Evolutionary conservation across 257 asterid species (phyloP).

Genomic region (Jacaranda copaia): DNA sequence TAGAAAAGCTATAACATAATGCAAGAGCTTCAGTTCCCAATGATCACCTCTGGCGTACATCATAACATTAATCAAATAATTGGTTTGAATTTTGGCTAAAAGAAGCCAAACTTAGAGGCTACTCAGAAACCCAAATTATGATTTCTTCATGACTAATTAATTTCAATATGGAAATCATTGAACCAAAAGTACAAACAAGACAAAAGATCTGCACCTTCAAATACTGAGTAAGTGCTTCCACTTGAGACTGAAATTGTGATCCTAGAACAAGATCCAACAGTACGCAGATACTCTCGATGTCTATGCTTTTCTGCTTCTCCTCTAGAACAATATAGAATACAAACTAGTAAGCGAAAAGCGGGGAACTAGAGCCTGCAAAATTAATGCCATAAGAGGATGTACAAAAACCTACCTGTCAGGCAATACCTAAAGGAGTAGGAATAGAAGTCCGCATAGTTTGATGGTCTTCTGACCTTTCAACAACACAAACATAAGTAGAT

Average conservation of each 20-base stretch:
- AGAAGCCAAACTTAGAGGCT: too few species aligned
- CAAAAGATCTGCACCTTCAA: conserved; percentile 52
- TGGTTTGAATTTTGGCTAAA: too few species aligned
- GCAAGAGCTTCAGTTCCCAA: too few species aligned
- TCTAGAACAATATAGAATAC: conserved; percentile 49
- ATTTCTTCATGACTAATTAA: not conserved
- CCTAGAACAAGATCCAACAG: conserved; percentile 67
- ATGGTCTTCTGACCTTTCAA: conserved; percentile 58
- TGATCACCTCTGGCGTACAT: too few species aligned
- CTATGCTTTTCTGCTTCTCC: conserved; percentile 66
- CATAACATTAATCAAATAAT: too few species aligned
- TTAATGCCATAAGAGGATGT: not conserved
- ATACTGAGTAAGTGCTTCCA: conserved; percentile 54
- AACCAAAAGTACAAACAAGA: not conserved
- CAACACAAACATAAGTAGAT: conserved; percentile 18
- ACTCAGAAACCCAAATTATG: not conserved
- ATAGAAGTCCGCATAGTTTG: conserved; percentile 61
- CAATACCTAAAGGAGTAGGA: conserved; percentile 59
- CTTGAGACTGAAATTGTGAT: conserved; percentile 53
- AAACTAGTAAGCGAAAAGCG: conserved; percentile 12
- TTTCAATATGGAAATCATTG: not conserved
- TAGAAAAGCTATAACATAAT: too few species aligned
- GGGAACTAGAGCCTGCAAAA: not conserved
- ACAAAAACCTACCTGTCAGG: conserved; percentile 57
- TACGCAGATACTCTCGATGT: conserved; percentile 59